Base-by-base conservation (phyloP, 805 yeast genomes). In the Teunomyces pallodes region DNA sequence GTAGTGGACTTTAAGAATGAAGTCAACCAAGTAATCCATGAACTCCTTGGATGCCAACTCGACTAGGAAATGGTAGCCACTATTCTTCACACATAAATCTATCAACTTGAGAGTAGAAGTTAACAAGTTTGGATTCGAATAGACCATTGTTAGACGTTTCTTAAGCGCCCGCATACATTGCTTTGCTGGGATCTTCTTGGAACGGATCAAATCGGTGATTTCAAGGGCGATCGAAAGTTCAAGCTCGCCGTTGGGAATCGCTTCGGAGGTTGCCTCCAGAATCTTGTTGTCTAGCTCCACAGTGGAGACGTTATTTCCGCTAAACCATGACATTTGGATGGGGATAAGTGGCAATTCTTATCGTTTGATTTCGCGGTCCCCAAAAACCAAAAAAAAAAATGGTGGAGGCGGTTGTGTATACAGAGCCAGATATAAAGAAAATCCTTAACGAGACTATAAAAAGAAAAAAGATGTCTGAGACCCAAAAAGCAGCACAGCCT, bases 221-320 rank as follows among this genome's bases (percentile, higher is more conserved):
- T 94, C 98, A 50, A 94, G 73, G 10, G 92, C 90, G 20, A 61
- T 56, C 2, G 77, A 76, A 49, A 86, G 69, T 59, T 91, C 96
- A 41, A 87, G 76, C 59, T 91, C 97, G 2, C 97, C 97, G 60
- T 86, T 82, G 4, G 97, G 97, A 41, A 91, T 86, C n/a, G 87
- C 73, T 64, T 90, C 96, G 33, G 91, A 84, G 0, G 97, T 89
- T 13, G 96, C 96, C 53, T 78, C 81, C 46, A 77, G 80, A 33
- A 91, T 82, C 55, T 84, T 80, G 42, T 72, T 75, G 55, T 86
- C 94, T 35, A 87, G 60, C 32, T 69, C 74, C 3, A 67, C 62
- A 3, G 66, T 59, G 12, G 69, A 61, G 32, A 57, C 67, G 5
- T 69, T 52, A 9, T 62, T 60, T 14, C 67, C 66, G 45, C 75